A percentile compares a stretch with the other conserved stretches of the same genome.
Evolutionary conservation across 1,139 yeast species (phyloP).

Genomic region (Blastobotrys capitulatus): DNA sequence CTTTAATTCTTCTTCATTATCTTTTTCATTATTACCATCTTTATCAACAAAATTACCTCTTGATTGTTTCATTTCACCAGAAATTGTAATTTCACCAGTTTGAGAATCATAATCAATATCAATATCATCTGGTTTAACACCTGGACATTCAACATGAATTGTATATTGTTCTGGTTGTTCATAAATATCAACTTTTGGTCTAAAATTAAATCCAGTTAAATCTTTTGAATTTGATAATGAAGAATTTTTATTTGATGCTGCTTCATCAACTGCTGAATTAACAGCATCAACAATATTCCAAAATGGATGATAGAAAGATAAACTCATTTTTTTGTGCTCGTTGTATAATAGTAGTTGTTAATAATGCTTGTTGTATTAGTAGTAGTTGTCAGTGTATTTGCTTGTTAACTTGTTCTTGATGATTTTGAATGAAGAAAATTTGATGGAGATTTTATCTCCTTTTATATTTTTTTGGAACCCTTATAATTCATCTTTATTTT

Average conservation of each 20-base stretch:
- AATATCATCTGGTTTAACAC: slow-evolving; percentile 47
- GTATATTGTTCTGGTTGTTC: slow-evolving; percentile 42
- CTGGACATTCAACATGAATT: slow-evolving; percentile 48
- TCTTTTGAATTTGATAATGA: neutral
- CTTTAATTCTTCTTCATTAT: neutral
- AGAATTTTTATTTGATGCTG: neutral
- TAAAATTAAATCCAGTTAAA: neutral
- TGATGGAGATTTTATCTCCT: too few relatives aligned
- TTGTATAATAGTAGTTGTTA: too few relatives aligned
- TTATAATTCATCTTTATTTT: too few relatives aligned
- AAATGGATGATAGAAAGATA: slow-evolving; percentile 3
- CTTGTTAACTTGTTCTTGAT: too few relatives aligned
- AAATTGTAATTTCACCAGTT: slow-evolving; percentile 21
- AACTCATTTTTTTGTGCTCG: neutral
- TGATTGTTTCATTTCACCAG: slow-evolving; percentile 13
- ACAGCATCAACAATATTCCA: slow-evolving; percentile 11
- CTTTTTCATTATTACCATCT: neutral
- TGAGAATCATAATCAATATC: slow-evolving; percentile 51
- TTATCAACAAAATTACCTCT: neutral
- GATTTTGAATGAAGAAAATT: too few relatives aligned
- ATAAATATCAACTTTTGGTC: slow-evolving; percentile 47
- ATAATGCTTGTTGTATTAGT: too few relatives aligned
- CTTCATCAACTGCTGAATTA: slow-evolving; percentile 1
- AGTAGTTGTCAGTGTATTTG: too few relatives aligned
- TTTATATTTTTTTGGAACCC: too few relatives aligned